Conservation (phyloP, 2,329 filamentous ascomycete genomes). For the Colletotrichum chlorophyti region DNA sequence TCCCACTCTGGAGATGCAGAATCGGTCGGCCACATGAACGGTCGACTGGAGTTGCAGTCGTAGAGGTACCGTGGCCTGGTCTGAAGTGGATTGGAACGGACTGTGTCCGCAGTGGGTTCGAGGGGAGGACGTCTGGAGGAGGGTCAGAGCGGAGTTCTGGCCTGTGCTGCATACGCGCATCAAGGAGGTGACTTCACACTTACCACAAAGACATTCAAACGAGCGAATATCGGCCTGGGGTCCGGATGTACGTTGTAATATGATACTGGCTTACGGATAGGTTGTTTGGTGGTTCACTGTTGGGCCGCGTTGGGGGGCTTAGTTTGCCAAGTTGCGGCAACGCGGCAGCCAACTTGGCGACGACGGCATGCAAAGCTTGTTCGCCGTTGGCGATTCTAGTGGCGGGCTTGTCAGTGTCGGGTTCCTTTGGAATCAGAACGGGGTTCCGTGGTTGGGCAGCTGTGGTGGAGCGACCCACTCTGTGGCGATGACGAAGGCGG, state of each 20-base stretch:
- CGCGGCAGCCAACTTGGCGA: slow-evolving; percentile 19
- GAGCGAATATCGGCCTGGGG: background rate
- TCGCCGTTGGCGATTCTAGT: slow-evolving; percentile 6
- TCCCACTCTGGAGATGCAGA: slow-evolving; percentile 17
- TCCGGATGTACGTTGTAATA: background rate
- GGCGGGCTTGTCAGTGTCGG: background rate
- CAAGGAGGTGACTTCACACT: background rate
- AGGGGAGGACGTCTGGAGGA: slow-evolving; percentile 20
- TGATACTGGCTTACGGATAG: background rate
- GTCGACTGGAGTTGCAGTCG: background rate
- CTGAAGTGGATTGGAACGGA: background rate
- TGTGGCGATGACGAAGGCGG: too few relatives aligned
- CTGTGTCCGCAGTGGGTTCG: slow-evolving; percentile 5
- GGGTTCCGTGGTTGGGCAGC: background rate
- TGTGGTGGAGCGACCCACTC: background rate
- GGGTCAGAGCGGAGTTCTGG: background rate
- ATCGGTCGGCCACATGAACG: background rate
- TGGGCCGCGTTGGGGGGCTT: background rate
- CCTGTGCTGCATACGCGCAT: background rate
- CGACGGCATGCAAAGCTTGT: slow-evolving; percentile 21
- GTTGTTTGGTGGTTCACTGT: background rate
- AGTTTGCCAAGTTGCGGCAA: slow-evolving; percentile 22
- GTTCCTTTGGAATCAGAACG: background rate
- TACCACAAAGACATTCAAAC: background rate
- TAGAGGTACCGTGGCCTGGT: background rate